Conservation (phyloP, 2,329 filamentous ascomycete species). For the Podosphaera xanthii region DNA sequence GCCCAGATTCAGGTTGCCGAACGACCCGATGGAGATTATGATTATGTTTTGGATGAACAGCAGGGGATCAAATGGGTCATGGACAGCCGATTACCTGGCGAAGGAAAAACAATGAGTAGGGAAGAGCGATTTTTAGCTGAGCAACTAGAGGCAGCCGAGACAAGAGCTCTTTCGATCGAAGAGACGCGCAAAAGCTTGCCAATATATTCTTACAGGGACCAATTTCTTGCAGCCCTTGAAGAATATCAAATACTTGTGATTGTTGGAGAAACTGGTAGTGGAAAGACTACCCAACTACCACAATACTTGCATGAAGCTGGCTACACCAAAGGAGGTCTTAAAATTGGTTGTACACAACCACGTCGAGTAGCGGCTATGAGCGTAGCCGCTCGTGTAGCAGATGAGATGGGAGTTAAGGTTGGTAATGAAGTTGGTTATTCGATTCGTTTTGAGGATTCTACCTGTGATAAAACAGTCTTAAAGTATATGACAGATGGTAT, state of each 20-base stretch:
- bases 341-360: slow-evolving; percentile 83
- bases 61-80: slow-evolving; percentile 71
- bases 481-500: slow-evolving; percentile 98
- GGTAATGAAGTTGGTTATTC: slow-evolving; percentile 86
- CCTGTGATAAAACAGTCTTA: slow-evolving; percentile 70
- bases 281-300: slow-evolving; percentile 87
- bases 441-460: slow-evolving; percentile 85
- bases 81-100: slow-evolving; percentile 49
- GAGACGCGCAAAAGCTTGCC: slow-evolving; percentile 79
- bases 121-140: slow-evolving; percentile 61
- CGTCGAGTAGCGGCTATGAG: slow-evolving; percentile 93
- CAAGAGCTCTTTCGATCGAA: slow-evolving; percentile 69
- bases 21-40: slow-evolving; percentile 60
- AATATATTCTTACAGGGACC: slow-evolving; percentile 68
- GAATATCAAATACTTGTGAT: slow-evolving; percentile 76
- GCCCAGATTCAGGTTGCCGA: slow-evolving; percentile 59
- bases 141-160: slow-evolving; percentile 71
- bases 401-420: slow-evolving; percentile 76
- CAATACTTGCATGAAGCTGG: slow-evolving; percentile 87
- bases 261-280: slow-evolving; percentile 82
- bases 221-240: slow-evolving; percentile 68
- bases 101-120: slow-evolving; percentile 46
- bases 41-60: slow-evolving; percentile 77
- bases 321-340: slow-evolving; percentile 62
- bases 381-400: slow-evolving; percentile 83